phyloP scores from a whole-genome alignment of 345 rosid genomes.

The Abelmoschus esculentus region DNA sequence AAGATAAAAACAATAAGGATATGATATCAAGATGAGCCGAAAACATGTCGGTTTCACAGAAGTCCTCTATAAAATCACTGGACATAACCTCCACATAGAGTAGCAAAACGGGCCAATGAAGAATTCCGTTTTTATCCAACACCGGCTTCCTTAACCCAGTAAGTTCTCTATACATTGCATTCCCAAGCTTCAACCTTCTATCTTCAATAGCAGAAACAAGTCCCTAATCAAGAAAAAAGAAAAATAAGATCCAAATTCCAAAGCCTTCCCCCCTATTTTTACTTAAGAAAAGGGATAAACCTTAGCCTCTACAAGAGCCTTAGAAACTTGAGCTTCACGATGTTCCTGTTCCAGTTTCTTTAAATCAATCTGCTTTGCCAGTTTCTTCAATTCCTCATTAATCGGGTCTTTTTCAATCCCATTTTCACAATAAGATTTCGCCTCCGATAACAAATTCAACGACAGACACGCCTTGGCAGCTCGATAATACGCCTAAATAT shows the following conservation, averaged over 20 bases:
- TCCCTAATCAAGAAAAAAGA: conserved; percentile 28
- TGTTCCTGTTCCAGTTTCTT: conserved; percentile 53
- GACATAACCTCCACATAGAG: conserved; percentile 88
- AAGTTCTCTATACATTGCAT: conserved; percentile 65
- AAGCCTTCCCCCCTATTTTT: background rate
- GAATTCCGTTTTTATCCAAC: conserved; percentile 58
- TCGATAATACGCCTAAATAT: conserved; percentile 64
- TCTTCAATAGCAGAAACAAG: conserved; percentile 57
- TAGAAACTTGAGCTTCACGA: conserved; percentile 51
- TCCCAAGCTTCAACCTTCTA: conserved; percentile 73
- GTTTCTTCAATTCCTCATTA: conserved; percentile 68
- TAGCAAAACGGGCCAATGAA: conserved; percentile 89
- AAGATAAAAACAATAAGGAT: conserved; percentile 39
- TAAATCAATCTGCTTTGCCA: conserved; percentile 40
- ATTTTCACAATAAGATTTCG: conserved; percentile 39
- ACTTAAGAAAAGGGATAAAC: conserved; percentile 24
- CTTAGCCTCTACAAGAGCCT: conserved; percentile 57
- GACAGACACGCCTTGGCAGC: conserved; percentile 78
- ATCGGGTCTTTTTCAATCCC: conserved; percentile 55
- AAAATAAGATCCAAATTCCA: background rate
- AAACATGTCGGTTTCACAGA: conserved; percentile 79
- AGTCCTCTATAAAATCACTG: conserved; percentile 85
- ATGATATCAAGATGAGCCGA: conserved; percentile 77
- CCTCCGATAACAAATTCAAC: conserved; percentile 55
- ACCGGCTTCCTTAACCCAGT: conserved; percentile 66